A percentile compares a stretch with the other conserved stretches of the same genome.
Evolutionary conservation across 2,329 filamentous ascomycete genomes (phyloP).

Genomic region (Fusarium pilosicola): DNA sequence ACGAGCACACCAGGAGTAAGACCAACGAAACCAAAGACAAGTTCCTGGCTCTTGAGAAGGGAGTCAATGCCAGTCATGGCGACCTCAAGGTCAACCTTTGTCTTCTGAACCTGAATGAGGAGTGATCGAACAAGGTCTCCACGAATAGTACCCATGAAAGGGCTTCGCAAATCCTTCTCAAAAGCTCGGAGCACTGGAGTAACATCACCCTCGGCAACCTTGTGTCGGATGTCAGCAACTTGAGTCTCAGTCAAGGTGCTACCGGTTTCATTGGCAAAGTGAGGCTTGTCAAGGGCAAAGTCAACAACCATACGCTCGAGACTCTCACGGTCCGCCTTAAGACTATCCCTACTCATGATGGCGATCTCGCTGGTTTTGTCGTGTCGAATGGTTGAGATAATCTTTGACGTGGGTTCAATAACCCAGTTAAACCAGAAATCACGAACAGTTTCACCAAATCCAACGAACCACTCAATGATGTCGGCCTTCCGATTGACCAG

Average conservation of each 20-base stretch:
- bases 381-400: slow-evolving; percentile 92
- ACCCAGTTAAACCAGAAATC: slow-evolving; percentile 99
- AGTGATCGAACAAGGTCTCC: slow-evolving; percentile 91
- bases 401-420: slow-evolving; percentile 81
- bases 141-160: slow-evolving; percentile 82
- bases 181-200: slow-evolving; percentile 92
- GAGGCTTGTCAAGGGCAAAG: slow-evolving; percentile 86
- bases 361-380: slow-evolving; percentile 93
- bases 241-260: slow-evolving; percentile 71
- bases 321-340: slow-evolving; percentile 89
- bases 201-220: slow-evolving; percentile 90
- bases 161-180: slow-evolving; percentile 85
- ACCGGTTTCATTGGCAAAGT: slow-evolving; percentile 59
- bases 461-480: slow-evolving; percentile 80
- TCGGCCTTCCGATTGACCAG: slow-evolving; percentile 79
- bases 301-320: slow-evolving; percentile 98
- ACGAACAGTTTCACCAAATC: slow-evolving; percentile 79
- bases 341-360: slow-evolving; percentile 92
- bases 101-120: slow-evolving; percentile 97
- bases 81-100: slow-evolving; percentile 96
- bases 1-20: slow-evolving; percentile 94
- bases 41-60: slow-evolving; percentile 92
- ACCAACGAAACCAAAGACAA: slow-evolving; percentile 97
- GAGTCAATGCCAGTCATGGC: slow-evolving; percentile 96
- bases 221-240: slow-evolving; percentile 77